Conservation (phyloP, 1,284 basidiomycete species). For the Clitocybe nebularis region DNA sequence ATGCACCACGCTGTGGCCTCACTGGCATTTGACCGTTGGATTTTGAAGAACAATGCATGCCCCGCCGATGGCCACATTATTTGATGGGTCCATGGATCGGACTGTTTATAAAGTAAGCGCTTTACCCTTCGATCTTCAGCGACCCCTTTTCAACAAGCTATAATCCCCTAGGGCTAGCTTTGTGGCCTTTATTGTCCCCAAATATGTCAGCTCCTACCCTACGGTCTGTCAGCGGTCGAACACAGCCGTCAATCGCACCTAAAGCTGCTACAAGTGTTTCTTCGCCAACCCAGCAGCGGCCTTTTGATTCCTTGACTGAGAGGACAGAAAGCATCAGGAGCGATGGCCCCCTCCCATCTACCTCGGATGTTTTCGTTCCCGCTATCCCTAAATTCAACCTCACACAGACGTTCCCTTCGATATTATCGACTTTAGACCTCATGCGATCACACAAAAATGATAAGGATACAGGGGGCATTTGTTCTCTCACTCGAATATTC, state of each 20-base stretch:
- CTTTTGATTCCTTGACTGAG: conserved; percentile 8
- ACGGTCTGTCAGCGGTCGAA: conserved; percentile 13
- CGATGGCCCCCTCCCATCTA: conserved; percentile 18
- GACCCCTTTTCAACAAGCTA: too few species aligned
- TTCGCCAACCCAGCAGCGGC: not conserved
- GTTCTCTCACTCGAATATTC: conserved; percentile 17
- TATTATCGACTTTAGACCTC: conserved; percentile 13
- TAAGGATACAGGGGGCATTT: conserved; percentile 4
- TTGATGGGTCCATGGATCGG: too few species aligned
- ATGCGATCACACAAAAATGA: conserved; percentile 8
- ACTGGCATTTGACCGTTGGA: too few species aligned
- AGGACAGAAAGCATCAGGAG: conserved; percentile 22
- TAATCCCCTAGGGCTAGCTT: too few species aligned
- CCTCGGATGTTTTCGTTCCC: conserved; percentile 15
- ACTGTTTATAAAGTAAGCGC: too few species aligned
- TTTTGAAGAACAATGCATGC: too few species aligned
- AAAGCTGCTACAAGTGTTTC: not conserved
- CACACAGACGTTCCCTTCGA: conserved; percentile 17
- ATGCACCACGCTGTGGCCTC: too few species aligned
- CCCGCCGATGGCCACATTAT: too few species aligned
- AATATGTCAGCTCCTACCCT: conserved; percentile 13
- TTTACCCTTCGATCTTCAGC: too few species aligned
- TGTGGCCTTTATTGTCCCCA: too few species aligned
- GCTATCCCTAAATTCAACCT: conserved; percentile 12
- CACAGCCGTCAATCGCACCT: not conserved